phyloP scores from a whole-genome alignment of 257 asterid genomes.

The Nicotiana tabacum region DNA sequence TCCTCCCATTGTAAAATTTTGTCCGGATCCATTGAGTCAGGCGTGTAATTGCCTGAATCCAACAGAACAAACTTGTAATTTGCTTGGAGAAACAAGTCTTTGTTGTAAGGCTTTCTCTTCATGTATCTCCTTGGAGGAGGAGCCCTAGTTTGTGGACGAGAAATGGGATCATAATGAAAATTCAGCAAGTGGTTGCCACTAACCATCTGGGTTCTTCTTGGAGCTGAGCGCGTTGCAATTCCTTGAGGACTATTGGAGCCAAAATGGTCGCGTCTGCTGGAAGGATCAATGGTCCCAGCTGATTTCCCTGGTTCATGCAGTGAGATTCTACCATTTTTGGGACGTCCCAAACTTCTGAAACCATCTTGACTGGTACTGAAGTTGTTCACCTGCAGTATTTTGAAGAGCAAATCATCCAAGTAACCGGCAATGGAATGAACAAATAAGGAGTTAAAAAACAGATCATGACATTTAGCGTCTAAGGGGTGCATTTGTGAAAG shows the following conservation, averaged over 20 bases:
- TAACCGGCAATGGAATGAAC: not conserved
- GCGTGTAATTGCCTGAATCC: conserved; percentile 63
- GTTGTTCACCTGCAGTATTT: conserved; percentile 42
- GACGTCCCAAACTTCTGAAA: conserved; percentile 26
- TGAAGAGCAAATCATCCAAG: not conserved
- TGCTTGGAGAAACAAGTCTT: conserved; percentile 93
- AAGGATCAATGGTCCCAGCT: conserved; percentile 23
- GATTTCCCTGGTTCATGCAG: conserved; percentile 32
- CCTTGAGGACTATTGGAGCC: conserved; percentile 35
- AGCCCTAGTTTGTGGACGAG: conserved; percentile 51
- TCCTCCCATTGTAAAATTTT: conserved; percentile 88
- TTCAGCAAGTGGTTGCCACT: conserved; percentile 86
- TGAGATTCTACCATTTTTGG: conserved; percentile 24
- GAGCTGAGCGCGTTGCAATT: conserved; percentile 35
- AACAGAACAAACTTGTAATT: conserved; percentile 86
- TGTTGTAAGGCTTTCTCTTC: conserved; percentile 78
- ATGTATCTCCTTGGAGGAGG: conserved; percentile 63
- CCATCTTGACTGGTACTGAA: conserved; percentile 18
- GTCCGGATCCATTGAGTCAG: conserved; percentile 75
- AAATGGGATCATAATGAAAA: conserved; percentile 79
- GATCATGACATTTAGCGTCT: not conserved
- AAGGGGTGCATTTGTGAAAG: not conserved
- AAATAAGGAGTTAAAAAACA: not conserved
- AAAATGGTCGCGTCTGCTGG: conserved; percentile 22
- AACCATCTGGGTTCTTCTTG: conserved; percentile 55